A percentile compares a stretch with the other conserved stretches of the same genome.
Conservation (phyloP, 163 green algal species). For the Scenedesmus sp. region DNA sequence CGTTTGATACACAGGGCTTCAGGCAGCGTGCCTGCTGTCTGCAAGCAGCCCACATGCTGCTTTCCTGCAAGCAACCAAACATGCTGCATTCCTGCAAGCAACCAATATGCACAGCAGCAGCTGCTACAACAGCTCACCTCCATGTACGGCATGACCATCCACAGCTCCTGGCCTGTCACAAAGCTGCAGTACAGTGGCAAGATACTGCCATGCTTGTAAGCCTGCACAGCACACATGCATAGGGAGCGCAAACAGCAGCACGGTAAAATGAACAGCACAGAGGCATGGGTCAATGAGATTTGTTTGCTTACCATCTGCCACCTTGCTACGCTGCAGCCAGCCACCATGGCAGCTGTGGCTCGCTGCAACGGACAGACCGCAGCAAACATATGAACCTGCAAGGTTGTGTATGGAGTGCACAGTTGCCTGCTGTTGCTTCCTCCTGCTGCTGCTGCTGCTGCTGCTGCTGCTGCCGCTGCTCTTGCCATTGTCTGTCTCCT, state of each 20-base stretch:
- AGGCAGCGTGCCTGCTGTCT: too few species aligned
- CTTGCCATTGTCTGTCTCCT: neutral
- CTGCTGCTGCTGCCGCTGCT: neutral
- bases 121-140: constrained; percentile 52
- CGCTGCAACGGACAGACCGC: too few species aligned
- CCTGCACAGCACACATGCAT: constrained; percentile 48
- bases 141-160: constrained; percentile 98
- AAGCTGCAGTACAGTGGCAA: constrained; percentile 94
- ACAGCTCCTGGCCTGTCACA: constrained; percentile 87
- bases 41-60: neutral
- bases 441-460: too few species aligned
- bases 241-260: constrained; percentile 3
- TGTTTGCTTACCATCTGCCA: too few species aligned
- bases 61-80: neutral
- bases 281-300: too few species aligned
- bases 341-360: too few species aligned
- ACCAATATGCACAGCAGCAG: neutral
- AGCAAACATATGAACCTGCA: too few species aligned
- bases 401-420: too few species aligned
- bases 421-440: too few species aligned
- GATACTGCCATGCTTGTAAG: constrained; percentile 91
- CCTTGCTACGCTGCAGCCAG: neutral
- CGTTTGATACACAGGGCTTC: neutral
- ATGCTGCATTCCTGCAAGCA: neutral
- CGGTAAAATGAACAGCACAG: too few species aligned